Base-by-base conservation (phyloP, 805 yeast species). In the Saturnispora ahearnii region DNA sequence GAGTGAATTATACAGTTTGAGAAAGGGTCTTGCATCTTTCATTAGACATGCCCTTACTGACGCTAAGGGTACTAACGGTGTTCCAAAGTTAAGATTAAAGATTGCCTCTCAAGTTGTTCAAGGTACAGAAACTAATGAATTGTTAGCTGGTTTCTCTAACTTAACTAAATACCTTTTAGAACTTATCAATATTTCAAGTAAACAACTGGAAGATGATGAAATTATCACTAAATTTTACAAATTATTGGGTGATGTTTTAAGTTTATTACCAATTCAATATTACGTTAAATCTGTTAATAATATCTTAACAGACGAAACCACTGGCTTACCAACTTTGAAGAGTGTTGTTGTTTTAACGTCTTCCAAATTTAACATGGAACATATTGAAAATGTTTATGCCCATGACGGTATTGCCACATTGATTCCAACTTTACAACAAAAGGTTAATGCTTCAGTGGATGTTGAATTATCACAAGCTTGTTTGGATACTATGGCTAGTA, bases 211-310 rank as follows among this genome's bases (percentile, higher is more conserved):
- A 42, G 65, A 61, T 31, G 63, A 64, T 13, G 70, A 66, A 33
- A 66, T 73, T 24, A 66, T 73, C 18, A 63, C 60, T 41, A 70
- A 69, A 32, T 66, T 82, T 48, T 79, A 79, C 61, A 73, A 71
- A 28, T 65, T 87, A 46, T 71, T 91, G 55, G 77, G 80, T 32
- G 78, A 77, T 55, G 68, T 82, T 54, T 68, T 91, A 52, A 79
- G 80, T 51, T 70, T 88, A 53, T 70, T 91, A 48, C 96, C 98
- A 30, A 76, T 89, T 55, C 74, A 74, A 53, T 76, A 79, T 55
- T 90, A 87, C 62, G 82, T 84, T 29, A 70, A 73, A 15, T 78
- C 95, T 1, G 74, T 85, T 24, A 68, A 66, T 21, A 63, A 71
- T 0, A 69, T 77, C 54, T 60, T 70, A 40, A 57, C 57, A 4